phyloP scores from a whole-genome alignment of 2,329 filamentous ascomycete species.

The Fusarium buxicola region DNA sequence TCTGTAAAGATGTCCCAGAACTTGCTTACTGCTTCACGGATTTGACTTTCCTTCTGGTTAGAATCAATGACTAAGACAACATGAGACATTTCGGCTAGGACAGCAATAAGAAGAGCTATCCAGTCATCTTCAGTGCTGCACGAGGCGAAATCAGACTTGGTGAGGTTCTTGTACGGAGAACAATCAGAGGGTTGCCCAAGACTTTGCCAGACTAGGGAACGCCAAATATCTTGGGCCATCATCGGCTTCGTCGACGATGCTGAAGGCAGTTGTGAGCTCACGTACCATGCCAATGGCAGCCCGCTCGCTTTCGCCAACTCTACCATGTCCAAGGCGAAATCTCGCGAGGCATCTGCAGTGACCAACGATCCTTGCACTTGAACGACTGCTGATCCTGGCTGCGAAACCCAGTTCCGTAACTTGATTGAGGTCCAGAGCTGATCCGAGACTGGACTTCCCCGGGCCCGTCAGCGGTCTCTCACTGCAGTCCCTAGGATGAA shows the following conservation, averaged over 20 bases:
- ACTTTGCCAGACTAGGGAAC: slow-evolving; percentile 13
- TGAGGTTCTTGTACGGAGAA: neutral
- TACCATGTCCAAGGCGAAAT: slow-evolving; percentile 25
- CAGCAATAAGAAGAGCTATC: slow-evolving; percentile 8
- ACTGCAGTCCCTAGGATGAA: slow-evolving; percentile 2
- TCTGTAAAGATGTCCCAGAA: slow-evolving; percentile 10
- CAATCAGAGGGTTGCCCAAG: neutral
- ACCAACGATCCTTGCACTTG: slow-evolving; percentile 14
- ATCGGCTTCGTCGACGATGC: neutral
- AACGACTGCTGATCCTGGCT: slow-evolving; percentile 11
- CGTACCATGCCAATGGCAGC: slow-evolving; percentile 14
- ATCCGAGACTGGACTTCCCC: slow-evolving; percentile 1
- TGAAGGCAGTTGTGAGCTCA: slow-evolving; percentile 7
- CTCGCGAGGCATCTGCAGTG: slow-evolving; percentile 1
- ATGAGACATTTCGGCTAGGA: slow-evolving; percentile 7
- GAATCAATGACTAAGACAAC: slow-evolving; percentile 13
- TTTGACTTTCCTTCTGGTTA: neutral
- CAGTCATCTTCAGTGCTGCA: slow-evolving; percentile 13
- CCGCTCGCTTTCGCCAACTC: slow-evolving; percentile 5
- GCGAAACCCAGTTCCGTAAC: slow-evolving; percentile 21
- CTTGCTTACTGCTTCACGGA: neutral
- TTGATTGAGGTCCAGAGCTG: slow-evolving; percentile 16
- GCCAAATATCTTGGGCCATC: neutral
- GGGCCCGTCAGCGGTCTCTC: slow-evolving; percentile 7
- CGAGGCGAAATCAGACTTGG: slow-evolving; percentile 10